These are phyloP conservation scores for Cryphonectria radicalis DNA, from an alignment of 2,329 filamentous ascomycete species.

Conservation along the genomic window DNA sequence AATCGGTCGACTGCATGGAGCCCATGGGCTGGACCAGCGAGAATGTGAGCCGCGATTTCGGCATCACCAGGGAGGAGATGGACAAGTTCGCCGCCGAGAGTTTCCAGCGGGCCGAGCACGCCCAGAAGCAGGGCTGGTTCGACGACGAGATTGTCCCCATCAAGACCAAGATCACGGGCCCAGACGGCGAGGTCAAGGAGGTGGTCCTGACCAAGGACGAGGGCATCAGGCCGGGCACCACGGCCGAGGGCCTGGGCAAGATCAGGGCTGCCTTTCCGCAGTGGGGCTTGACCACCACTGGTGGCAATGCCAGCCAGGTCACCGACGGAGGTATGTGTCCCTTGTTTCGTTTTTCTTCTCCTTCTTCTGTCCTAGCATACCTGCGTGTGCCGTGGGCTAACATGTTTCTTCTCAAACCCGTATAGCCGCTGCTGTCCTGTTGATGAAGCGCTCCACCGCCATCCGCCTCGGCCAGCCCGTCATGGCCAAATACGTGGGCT, in stretches of 20 bases:
- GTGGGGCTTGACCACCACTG: constrained; percentile 84
- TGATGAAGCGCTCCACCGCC: constrained; percentile 94
- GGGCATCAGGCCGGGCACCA: constrained; percentile 89
- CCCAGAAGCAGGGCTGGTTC: constrained; percentile 89
- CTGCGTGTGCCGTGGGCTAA: neutral
- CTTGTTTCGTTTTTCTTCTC: neutral
- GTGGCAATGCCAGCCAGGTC: constrained; percentile 92
- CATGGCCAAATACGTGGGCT: constrained; percentile 90
- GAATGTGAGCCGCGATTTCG: constrained; percentile 91
- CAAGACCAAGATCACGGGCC: constrained; percentile 78
- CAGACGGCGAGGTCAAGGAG: constrained; percentile 77
- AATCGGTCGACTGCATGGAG: constrained; percentile 84
- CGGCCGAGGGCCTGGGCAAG: constrained; percentile 79
- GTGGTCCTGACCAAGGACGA: constrained; percentile 86
- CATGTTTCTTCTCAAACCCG: neutral
- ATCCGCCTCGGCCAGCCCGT: constrained; percentile 87
- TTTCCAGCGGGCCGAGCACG: constrained; percentile 83
- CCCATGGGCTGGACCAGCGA: constrained; percentile 99
- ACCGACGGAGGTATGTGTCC: constrained; percentile 76
- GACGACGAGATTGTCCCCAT: constrained; percentile 95
- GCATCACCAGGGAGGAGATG: constrained; percentile 77
- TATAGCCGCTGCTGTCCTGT: constrained; percentile 78
- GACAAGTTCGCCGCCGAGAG: constrained; percentile 87
- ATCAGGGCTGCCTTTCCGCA: constrained; percentile 89
- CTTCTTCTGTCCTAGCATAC: neutral